Percentiles rank a stretch among this genome's conserved stretches.
These are phyloP conservation scores for Chlorella sorokiniana DNA, from an alignment of 139 green algal genomes.

Conservation along the genomic window DNA sequence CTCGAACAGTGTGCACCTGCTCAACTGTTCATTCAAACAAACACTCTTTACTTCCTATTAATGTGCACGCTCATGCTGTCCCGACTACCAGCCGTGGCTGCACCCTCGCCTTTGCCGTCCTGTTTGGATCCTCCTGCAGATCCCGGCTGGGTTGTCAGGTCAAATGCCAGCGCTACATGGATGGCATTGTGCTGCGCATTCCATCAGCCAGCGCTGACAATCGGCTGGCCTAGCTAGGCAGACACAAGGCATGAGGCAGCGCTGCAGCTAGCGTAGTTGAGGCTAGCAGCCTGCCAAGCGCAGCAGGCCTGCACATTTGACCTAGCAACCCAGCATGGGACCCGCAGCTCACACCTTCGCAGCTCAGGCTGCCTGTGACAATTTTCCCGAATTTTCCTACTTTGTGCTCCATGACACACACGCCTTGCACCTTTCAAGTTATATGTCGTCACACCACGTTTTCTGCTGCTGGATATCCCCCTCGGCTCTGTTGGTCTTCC, in stretches of 20 bases:
- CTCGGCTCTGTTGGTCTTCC: no score
- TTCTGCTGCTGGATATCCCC: not conserved
- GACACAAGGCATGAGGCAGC: not conserved
- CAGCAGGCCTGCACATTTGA: no score
- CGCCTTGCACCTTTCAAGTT: no score
- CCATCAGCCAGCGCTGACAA: not conserved
- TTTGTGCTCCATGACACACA: not conserved
- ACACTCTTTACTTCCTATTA: no score
- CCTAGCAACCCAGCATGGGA: slow-evolving; percentile 16
- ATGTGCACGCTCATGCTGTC: no score
- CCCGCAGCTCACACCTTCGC: no score
- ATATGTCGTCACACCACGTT: no score
- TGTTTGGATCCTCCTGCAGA: slow-evolving; percentile 17
- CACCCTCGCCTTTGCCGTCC: not conserved
- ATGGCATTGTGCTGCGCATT: slow-evolving; percentile 26
- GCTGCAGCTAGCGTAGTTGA: not conserved
- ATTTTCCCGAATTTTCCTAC: not conserved
- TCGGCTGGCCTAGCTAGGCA: not conserved
- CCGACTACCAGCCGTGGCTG: not conserved
- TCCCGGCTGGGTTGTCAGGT: slow-evolving; percentile 31
- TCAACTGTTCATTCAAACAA: no score
- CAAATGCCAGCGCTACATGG: slow-evolving; percentile 24
- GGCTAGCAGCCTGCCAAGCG: not conserved
- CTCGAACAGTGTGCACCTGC: no score
- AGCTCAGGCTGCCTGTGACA: not conserved